These are phyloP conservation scores for Paxillus involutus DNA, from an alignment of 768 basidiomycete species.

Conservation along the genomic window DNA sequence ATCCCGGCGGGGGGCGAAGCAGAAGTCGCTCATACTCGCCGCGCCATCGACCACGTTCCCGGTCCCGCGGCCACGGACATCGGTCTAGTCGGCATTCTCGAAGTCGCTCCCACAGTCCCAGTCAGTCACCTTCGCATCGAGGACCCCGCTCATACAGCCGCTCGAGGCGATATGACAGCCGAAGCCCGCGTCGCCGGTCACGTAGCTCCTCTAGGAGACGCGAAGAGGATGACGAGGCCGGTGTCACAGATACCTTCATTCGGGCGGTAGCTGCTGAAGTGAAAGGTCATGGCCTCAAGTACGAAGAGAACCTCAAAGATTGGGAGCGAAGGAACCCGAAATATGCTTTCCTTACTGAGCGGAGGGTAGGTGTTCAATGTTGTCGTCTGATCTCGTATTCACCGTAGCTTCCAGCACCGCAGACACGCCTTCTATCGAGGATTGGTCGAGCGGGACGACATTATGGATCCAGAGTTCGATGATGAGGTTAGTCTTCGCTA, in stretches of 20 bases:
- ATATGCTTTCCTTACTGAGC: slow-evolving; percentile 71
- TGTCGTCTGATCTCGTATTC: slow-evolving; percentile 1
- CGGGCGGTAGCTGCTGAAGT: slow-evolving; percentile 85
- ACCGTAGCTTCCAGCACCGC: slow-evolving; percentile 51
- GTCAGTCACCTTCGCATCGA: slow-evolving; percentile 38
- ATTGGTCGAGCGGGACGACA: slow-evolving; percentile 56
- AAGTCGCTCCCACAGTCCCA: slow-evolving; percentile 29
- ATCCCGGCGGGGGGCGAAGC: slow-evolving; percentile 22
- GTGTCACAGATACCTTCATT: slow-evolving; percentile 83
- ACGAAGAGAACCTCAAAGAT: slow-evolving; percentile 71
- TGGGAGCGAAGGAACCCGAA: slow-evolving; percentile 81
- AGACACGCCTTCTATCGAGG: slow-evolving; percentile 71
- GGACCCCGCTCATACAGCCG: slow-evolving; percentile 50
- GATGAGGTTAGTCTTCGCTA: slow-evolving; percentile 59
- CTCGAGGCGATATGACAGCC: slow-evolving; percentile 41
- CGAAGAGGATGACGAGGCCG: slow-evolving; percentile 55
- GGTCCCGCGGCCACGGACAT: slow-evolving; percentile 31
- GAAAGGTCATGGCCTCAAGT: slow-evolving; percentile 74
- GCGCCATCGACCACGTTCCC: slow-evolving; percentile 28
- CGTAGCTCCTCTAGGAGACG: slow-evolving; percentile 30
- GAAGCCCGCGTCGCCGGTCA: slow-evolving; percentile 49
- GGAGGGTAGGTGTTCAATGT: slow-evolving; percentile 42
- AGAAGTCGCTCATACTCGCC: slow-evolving; percentile 26
- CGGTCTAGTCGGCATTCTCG: slow-evolving; percentile 21
- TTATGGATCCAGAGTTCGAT: slow-evolving; percentile 69